Conservation (phyloP, 2,329 filamentous ascomycete species). For the Pseudocercospora musae region DNA sequence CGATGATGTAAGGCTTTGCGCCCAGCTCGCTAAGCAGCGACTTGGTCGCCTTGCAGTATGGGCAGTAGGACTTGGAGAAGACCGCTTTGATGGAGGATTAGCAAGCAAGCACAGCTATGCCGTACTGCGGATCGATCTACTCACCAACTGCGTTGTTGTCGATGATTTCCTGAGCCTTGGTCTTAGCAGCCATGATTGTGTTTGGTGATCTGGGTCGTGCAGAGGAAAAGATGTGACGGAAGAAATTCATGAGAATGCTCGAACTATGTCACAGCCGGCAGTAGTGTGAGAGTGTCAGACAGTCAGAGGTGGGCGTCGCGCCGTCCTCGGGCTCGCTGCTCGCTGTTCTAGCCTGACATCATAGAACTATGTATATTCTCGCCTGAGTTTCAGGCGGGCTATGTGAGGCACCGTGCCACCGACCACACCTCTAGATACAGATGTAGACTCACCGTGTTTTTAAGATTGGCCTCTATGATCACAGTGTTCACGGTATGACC, state of each 20-base stretch:
- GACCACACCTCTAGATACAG: background rate
- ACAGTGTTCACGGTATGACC: too few relatives aligned
- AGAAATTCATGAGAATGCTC: conserved; percentile 54
- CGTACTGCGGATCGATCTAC: background rate
- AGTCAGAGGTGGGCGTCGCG: background rate
- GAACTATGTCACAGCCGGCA: background rate
- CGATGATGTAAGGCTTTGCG: conserved; percentile 71
- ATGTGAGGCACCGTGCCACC: background rate
- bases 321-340: background rate
- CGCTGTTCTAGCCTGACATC: background rate
- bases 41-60: conserved; percentile 84
- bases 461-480: too few relatives aligned
- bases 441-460: too few relatives aligned
- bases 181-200: conserved; percentile 77
- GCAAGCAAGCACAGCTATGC: background rate
- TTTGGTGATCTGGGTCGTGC: conserved; percentile 51
- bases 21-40: conserved; percentile 63
- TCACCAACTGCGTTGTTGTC: conserved; percentile 79
- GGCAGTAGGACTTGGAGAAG: conserved; percentile 97
- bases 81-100: conserved; percentile 58
- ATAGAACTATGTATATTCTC: too few relatives aligned
- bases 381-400: background rate
- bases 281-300: background rate
- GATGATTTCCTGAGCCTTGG: conserved; percentile 82
- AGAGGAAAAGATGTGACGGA: conserved; percentile 68